Conservation (phyloP, 192 early-diverging fungal genomes). For the Coemansia sp. region DNA sequence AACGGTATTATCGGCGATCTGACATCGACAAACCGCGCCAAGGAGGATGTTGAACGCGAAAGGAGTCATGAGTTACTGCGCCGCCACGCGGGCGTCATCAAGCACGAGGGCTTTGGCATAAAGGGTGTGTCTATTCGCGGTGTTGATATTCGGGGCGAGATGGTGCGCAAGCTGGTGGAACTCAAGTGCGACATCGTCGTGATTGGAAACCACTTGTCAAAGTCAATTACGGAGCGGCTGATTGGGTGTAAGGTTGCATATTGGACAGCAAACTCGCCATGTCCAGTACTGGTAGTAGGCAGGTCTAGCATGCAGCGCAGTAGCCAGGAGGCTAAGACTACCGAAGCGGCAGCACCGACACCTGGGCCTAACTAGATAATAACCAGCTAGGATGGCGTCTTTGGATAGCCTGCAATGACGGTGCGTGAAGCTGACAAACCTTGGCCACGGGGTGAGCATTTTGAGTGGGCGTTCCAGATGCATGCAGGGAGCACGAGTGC, state of each 20-base stretch:
- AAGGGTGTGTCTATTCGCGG: slow-evolving; percentile 56
- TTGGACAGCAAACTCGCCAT: slow-evolving; percentile 40
- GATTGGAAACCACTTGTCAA: slow-evolving; percentile 30
- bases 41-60: slow-evolving; percentile 37
- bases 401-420: neutral
- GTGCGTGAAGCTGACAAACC: neutral
- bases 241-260: slow-evolving; percentile 36
- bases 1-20: slow-evolving; percentile 50
- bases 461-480: neutral
- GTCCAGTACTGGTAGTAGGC: slow-evolving; percentile 42
- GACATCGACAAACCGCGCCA: slow-evolving; percentile 30
- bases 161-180: slow-evolving; percentile 54
- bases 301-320: slow-evolving; percentile 8
- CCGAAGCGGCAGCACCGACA: neutral
- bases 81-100: slow-evolving; percentile 32
- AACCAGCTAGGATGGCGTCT: neutral
- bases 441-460: neutral
- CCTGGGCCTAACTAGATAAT: neutral
- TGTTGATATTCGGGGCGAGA: slow-evolving; percentile 51
- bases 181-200: slow-evolving; percentile 45
- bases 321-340: neutral
- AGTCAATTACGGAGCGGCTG: slow-evolving; percentile 39
- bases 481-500: neutral
- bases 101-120: slow-evolving; percentile 40
- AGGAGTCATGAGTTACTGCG: slow-evolving; percentile 43